Percentiles rank a stretch among this genome's conserved stretches.
These are phyloP conservation scores for Elsinoe australis DNA, from an alignment of 2,329 filamentous ascomycete species.

Conservation along the genomic window DNA sequence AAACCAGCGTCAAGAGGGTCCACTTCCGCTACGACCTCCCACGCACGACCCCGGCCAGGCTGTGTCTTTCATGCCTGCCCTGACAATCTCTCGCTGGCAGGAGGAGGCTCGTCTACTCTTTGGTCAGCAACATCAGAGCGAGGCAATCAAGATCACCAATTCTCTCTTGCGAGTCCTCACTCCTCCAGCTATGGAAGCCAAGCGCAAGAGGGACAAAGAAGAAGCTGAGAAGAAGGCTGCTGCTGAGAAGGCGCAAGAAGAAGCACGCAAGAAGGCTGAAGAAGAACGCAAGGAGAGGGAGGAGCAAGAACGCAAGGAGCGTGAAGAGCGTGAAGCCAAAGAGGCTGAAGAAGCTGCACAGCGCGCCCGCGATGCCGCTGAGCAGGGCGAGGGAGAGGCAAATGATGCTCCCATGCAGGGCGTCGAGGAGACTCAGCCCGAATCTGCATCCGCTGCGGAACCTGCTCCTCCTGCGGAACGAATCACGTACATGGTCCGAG, in stretches of 20 bases:
- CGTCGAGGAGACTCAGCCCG: constrained; percentile 49
- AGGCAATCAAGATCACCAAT: constrained; percentile 58
- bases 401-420: constrained; percentile 60
- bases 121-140: constrained; percentile 59
- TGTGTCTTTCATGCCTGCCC: constrained; percentile 63
- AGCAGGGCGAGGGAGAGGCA: constrained; percentile 30
- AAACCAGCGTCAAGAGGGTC: constrained; percentile 39
- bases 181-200: constrained; percentile 74
- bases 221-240: constrained; percentile 59
- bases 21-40: constrained; percentile 28
- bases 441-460: constrained; percentile 35
- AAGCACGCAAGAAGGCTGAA: constrained; percentile 55
- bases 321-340: constrained; percentile 41
- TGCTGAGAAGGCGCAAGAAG: constrained; percentile 55
- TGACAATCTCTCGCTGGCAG: constrained; percentile 72
- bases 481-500: constrained; percentile 74
- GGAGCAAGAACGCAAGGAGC: constrained; percentile 44
- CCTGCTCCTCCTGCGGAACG: constrained; percentile 45
- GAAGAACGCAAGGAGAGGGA: constrained; percentile 52
- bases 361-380: constrained; percentile 29
- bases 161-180: constrained; percentile 66
- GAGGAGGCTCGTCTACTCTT: constrained; percentile 87
- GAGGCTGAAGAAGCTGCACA: constrained; percentile 37
- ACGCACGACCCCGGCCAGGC: constrained; percentile 61
- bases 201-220: constrained; percentile 60